phyloP scores from a whole-genome alignment of 495 filamentous ascomycete genomes.

The Penicillium roqueforti region DNA sequence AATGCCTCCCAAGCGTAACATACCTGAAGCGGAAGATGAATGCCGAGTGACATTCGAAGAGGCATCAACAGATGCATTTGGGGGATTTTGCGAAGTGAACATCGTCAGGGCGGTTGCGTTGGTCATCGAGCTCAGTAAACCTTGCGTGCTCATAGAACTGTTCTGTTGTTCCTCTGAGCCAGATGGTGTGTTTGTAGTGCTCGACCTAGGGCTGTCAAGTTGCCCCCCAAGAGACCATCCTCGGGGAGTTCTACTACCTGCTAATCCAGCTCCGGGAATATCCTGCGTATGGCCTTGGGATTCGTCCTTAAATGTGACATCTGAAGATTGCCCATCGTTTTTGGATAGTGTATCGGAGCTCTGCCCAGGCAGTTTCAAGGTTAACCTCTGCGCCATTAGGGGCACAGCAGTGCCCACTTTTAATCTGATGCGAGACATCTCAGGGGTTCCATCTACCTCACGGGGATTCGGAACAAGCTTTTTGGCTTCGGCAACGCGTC shows the following conservation, averaged over 20 bases:
- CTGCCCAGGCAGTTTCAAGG: constrained; percentile 38
- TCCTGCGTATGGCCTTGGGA: constrained; percentile 46
- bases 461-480: constrained; percentile 56
- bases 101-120: constrained; percentile 12
- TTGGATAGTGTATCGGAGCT: constrained; percentile 27
- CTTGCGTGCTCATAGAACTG: constrained; percentile 1
- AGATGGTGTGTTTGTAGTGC: constrained; percentile 19
- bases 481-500: constrained; percentile 65
- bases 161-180: constrained; percentile 14
- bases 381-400: constrained; percentile 38
- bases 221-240: constrained; percentile 18
- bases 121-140: constrained; percentile 6
- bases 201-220: constrained; percentile 20
- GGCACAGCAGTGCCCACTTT: constrained; percentile 59
- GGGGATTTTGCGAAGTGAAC: constrained; percentile 9
- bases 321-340: constrained; percentile 30
- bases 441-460: constrained; percentile 54
- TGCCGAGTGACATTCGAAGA: neutral
- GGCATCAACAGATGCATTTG: neutral
- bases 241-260: constrained; percentile 28
- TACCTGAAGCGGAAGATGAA: neutral
- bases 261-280: constrained; percentile 43
- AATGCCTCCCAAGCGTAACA: neutral
- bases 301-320: constrained; percentile 48
- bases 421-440: constrained; percentile 54